phyloP scores from a whole-genome alignment of 2,329 filamentous ascomycete species.

The Leptodontidium sp. region DNA sequence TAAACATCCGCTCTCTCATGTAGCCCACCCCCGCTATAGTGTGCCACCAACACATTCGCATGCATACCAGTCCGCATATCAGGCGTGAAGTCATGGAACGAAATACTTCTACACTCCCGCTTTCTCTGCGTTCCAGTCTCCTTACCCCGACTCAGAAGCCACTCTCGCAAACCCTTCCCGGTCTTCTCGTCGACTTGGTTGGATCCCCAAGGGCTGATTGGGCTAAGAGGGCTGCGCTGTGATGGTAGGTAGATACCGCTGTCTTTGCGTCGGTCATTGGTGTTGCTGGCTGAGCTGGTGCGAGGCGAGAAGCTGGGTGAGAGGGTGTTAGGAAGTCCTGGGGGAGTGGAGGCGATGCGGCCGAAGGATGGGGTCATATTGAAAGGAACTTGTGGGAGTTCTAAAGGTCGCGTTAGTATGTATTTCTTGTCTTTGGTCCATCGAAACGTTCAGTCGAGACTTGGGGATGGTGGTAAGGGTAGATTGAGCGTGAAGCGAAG shows the following conservation, averaged over 20 bases:
- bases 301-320: neutral
- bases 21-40: slow-evolving; percentile 31
- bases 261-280: slow-evolving; percentile 5
- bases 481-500: no score
- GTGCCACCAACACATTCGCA: slow-evolving; percentile 35
- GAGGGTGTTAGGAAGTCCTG: neutral
- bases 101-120: slow-evolving; percentile 37
- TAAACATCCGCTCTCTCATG: slow-evolving; percentile 35
- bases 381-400: slow-evolving; percentile 13
- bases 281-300: neutral
- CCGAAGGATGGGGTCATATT: neutral
- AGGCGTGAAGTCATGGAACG: slow-evolving; percentile 43
- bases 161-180: slow-evolving; percentile 42
- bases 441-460: no score
- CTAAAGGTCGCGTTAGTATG: neutral
- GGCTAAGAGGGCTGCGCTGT: slow-evolving; percentile 1
- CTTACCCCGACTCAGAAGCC: slow-evolving; percentile 36
- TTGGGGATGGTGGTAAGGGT: no score
- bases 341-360: neutral
- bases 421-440: neutral
- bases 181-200: slow-evolving; percentile 37
- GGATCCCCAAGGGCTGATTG: neutral
- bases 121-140: slow-evolving; percentile 31
- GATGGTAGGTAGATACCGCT: neutral
- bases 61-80: slow-evolving; percentile 31